Evolutionary conservation across 164 flowering plant species (phyloP), one percentile per base, ranked within the genome.

Genomic region (Nelumbo lutea): DNA sequence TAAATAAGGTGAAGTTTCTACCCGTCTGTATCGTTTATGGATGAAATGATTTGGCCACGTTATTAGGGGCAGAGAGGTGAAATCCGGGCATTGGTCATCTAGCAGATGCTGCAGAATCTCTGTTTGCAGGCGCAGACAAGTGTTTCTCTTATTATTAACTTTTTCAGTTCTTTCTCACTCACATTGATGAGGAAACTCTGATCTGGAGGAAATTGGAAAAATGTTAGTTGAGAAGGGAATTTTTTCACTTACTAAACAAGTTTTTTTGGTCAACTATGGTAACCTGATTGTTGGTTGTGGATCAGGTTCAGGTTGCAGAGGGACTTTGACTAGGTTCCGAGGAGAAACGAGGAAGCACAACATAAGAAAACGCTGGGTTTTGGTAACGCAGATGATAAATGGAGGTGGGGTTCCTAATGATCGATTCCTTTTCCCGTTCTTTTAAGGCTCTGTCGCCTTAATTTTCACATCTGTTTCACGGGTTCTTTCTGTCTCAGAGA

Each of bases 321-420:
- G 51, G 65, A 41, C 27, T 62, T 46, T 8, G 47, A 62, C 52
- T 46, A 42, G 10, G 57, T 74, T 57, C 57, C 40, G 15, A 69
- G 11, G 51, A 52, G 7, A 42, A 27, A 27, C 42, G 43, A 59
- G 46, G 50, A 52, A 45, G 59, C 70, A 59, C 56, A 61, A 60
- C 46, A 41, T 42, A 51, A 64, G 56, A 73, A 55, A 63, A 76
- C 76, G 79, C 52, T 64, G 40, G 67, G 60, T 59, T 47, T 15
- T 64, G 72, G 59, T 45, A 64, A 59, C 72, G 83, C 62, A 57
- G 82, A 73, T 56, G 14, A 58, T 55, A 72, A 77, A 69, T 67
- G 76, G 79, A 80, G 85, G 87, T 84, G 76, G 76, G 82, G 76
- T 61, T 62, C 45, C 72, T 42, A 6, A 38, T 58, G 27, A 27